Percentiles rank a stretch among this genome's conserved stretches.
Evolutionary conservation across 2,329 filamentous ascomycete species (phyloP).

Genomic region (Moelleriella libera): DNA sequence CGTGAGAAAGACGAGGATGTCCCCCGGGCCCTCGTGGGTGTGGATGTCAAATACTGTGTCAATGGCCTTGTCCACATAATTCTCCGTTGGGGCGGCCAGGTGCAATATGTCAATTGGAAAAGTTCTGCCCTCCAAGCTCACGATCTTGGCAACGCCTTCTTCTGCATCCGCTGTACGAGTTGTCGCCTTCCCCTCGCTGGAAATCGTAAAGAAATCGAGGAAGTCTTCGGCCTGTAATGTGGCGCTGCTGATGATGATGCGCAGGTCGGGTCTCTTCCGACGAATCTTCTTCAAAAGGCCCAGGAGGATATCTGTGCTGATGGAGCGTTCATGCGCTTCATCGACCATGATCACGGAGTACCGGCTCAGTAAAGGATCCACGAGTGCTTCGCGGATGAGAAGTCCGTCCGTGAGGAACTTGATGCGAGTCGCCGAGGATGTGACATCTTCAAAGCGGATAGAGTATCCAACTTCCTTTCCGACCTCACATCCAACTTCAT

Average conservation of each 20-base stretch:
- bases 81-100: conserved; percentile 60
- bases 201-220: conserved; percentile 54
- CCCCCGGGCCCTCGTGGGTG: conserved; percentile 62
- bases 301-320: conserved; percentile 83
- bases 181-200: conserved; percentile 20
- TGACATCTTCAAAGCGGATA: conserved; percentile 84
- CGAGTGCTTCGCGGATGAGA: conserved; percentile 78
- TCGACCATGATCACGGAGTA: conserved; percentile 98
- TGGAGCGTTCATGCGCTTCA: conserved; percentile 85
- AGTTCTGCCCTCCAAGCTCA: conserved; percentile 76
- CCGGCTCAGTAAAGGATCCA: conserved; percentile 77
- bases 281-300: conserved; percentile 85
- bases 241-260: conserved; percentile 85
- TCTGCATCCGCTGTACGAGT: conserved; percentile 14
- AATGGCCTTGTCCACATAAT: conserved; percentile 76
- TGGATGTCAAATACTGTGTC: conserved; percentile 83
- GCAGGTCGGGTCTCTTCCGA: conserved; percentile 63
- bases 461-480: conserved; percentile 90
- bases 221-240: conserved; percentile 86
- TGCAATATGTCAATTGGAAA: conserved; percentile 84
- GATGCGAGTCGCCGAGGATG: conserved; percentile 70
- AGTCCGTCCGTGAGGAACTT: conserved; percentile 94
- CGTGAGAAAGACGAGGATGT: conserved; percentile 83
- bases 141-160: conserved; percentile 34
- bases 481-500: conserved; percentile 73